Conservation (phyloP, 2,329 filamentous ascomycete genomes). For the Colletotrichum camelliae region DNA sequence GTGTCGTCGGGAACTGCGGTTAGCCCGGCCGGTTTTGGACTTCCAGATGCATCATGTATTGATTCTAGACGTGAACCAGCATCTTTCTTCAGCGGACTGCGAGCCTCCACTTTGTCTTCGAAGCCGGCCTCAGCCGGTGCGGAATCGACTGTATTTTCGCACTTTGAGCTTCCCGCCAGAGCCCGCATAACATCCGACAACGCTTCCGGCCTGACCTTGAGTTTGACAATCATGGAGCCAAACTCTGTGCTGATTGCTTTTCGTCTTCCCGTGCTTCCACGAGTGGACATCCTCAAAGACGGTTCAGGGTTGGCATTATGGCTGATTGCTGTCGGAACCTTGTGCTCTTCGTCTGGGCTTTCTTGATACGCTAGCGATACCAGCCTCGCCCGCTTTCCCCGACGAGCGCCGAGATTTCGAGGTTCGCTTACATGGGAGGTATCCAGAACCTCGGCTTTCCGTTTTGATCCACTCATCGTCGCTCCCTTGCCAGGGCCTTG, state of each 20-base stretch:
- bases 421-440: background rate
- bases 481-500: constrained; percentile 1
- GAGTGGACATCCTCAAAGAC: background rate
- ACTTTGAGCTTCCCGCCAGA: background rate
- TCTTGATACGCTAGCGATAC: background rate
- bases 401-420: background rate
- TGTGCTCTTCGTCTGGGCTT: background rate
- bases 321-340: background rate
- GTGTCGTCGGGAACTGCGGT: background rate
- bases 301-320: background rate
- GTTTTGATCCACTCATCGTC: background rate
- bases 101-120: background rate
- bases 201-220: constrained; percentile 1
- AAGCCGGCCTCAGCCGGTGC: background rate
- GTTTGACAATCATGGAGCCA: constrained; percentile 3
- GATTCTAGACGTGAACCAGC: background rate
- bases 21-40: background rate
- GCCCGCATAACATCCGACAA: background rate
- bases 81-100: background rate
- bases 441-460: background rate
- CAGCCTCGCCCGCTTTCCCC: background rate
- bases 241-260: background rate
- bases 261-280: background rate
- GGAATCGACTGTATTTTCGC: background rate
- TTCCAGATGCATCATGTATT: background rate